Conservation (phyloP, 495 filamentous ascomycete species). For the Schizothecium vesticola region DNA sequence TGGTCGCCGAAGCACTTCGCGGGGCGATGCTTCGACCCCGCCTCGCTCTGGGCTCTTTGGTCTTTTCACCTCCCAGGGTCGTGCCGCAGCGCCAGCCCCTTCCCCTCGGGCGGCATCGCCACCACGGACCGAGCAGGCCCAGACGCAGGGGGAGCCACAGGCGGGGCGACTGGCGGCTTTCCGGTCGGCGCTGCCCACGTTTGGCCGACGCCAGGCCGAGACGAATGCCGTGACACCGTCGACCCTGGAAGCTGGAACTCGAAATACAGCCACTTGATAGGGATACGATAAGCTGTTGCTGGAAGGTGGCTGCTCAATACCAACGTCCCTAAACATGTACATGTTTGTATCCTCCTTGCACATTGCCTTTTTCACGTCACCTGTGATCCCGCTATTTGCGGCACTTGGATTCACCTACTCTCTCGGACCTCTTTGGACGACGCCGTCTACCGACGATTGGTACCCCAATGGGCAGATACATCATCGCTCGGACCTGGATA, state of each 20-base stretch:
- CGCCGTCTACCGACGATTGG: not conserved
- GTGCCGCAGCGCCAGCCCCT: not conserved
- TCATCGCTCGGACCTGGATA: not conserved
- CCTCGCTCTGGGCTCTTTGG: not conserved
- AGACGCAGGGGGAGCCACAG: not conserved
- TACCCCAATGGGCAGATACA: not conserved
- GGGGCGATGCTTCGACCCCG: not conserved
- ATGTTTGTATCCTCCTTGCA: constrained; percentile 5
- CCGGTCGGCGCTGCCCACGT: not conserved
- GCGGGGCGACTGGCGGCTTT: not conserved
- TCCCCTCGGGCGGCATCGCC: not conserved
- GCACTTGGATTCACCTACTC: not conserved
- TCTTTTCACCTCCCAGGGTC: not conserved
- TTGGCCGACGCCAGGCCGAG: not conserved
- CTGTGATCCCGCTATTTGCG: not conserved
- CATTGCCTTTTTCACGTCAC: not conserved
- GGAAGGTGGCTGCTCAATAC: constrained; percentile 4
- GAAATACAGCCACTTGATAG: constrained; percentile 2
- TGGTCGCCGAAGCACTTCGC: not conserved
- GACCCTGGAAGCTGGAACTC: constrained; percentile 32
- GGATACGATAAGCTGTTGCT: not conserved
- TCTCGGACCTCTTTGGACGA: not conserved
- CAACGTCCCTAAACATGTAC: constrained; percentile 11
- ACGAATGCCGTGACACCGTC: constrained; percentile 25
- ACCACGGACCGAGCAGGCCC: not conserved